phyloP scores from a whole-genome alignment of 202 grass and related monocot species.

The Eragrostis tef region DNA sequence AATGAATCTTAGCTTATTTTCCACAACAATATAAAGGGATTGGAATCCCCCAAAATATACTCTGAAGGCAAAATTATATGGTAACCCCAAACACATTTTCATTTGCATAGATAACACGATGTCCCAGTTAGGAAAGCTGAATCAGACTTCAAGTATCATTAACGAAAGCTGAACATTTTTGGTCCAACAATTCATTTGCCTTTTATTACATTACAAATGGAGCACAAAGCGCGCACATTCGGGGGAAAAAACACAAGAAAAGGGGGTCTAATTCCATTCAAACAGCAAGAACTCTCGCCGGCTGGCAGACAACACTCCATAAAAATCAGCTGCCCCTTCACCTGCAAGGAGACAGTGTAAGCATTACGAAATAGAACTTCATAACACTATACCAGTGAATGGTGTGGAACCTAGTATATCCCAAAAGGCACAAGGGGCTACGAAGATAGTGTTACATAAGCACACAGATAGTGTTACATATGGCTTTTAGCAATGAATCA shows the following conservation, averaged over 20 bases:
- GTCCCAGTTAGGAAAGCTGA: neutral
- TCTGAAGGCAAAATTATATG: too few relatives aligned
- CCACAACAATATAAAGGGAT: too few relatives aligned
- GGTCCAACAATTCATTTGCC: slow-evolving; percentile 38
- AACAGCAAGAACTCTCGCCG: neutral
- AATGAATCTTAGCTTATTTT: too few relatives aligned
- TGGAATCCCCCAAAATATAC: too few relatives aligned
- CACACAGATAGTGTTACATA: neutral
- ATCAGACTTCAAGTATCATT: neutral
- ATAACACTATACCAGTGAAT: neutral
- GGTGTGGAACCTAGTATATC: too few relatives aligned
- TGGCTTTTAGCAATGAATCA: neutral
- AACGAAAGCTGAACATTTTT: neutral
- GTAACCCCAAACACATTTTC: neutral
- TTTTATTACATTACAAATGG: slow-evolving; percentile 50
- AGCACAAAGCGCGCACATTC: neutral
- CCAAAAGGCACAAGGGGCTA: neutral
- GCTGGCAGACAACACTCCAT: neutral
- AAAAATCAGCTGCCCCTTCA: neutral
- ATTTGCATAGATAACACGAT: neutral
- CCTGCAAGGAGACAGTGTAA: neutral
- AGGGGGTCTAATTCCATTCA: neutral
- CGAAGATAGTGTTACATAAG: neutral
- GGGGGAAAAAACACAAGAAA: neutral
- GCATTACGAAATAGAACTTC: neutral